Base-by-base conservation (phyloP, 768 basidiomycete genomes). In the Russula olivacea region DNA sequence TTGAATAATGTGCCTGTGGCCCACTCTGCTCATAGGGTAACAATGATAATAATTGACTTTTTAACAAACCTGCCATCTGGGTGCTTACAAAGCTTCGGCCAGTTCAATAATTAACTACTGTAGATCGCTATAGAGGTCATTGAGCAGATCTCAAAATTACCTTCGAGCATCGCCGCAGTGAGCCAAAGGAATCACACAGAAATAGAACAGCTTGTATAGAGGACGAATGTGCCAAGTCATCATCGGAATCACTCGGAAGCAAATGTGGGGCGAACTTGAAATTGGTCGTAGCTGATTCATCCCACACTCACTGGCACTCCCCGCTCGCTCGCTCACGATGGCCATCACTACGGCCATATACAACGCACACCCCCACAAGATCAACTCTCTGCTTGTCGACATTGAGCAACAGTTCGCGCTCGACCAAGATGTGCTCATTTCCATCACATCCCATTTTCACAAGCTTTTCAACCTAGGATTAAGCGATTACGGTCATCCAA, bases 381-480 rank as follows among this genome's bases (percentile, higher is more conserved):
- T 66, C 50, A 66, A 61, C n/a, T 40, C 58, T 10, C 17, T 66
- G 34, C 81, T 93, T 67, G 79, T 86, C 66, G 74, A 81, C 48
- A 85, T 95, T 70, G 84, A 88, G 70, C 74, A 77, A 7, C 86
- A 88, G 72, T 94, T 99, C 74, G 77, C 81, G 40, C 77, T 97
- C 58, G 74, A 78, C 48, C 76, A 83, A 28, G 79, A 85, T 38
- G 72, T 74, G 56, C 84, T 98, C 60, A 72, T 83, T 53, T 75
- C 80, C 55, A 88, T 98, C 73, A 86, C 91, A 11, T 76, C 81
- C 41, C 83, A 87, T 32, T 98, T 98, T 74, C 79, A 94, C 38
- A 78, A 82, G 58, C 95, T 98, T 71, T 86, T 93, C 70, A 78
- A 80, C 38, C 70, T 82, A 9, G 97, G 97, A 15, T 76, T 99